Evolutionary conservation across 768 basidiomycete species (phyloP).

Genomic region (Hydnum rufescens): DNA sequence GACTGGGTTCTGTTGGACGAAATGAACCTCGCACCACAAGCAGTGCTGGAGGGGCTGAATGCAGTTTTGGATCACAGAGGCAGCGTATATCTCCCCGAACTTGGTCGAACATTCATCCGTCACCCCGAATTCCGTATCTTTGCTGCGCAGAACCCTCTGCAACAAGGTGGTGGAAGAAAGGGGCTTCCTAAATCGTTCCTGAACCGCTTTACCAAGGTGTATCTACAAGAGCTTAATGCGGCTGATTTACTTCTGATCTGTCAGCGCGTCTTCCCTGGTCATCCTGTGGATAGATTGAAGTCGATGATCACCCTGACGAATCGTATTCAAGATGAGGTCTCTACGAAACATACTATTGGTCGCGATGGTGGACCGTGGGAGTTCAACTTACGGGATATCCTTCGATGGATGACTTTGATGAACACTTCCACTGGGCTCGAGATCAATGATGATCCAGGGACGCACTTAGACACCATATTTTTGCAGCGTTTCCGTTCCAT

Average conservation of each 20-base stretch:
- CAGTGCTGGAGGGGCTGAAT: slow-evolving; percentile 91
- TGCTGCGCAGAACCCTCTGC: slow-evolving; percentile 90
- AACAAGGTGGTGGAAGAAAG: slow-evolving; percentile 93
- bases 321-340: slow-evolving; percentile 45
- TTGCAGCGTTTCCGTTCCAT: slow-evolving; percentile 64
- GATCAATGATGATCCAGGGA: slow-evolving; percentile 31
- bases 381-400: slow-evolving; percentile 88
- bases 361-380: slow-evolving; percentile 86
- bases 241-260: slow-evolving; percentile 66
- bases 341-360: slow-evolving; percentile 44
- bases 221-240: slow-evolving; percentile 64
- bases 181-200: slow-evolving; percentile 94
- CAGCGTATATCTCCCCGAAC: slow-evolving; percentile 83
- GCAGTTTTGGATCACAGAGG: slow-evolving; percentile 92
- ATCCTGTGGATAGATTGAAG: slow-evolving; percentile 32
- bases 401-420: slow-evolving; percentile 57
- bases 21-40: slow-evolving; percentile 96
- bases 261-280: slow-evolving; percentile 44
- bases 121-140: slow-evolving; percentile 95
- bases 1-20: slow-evolving; percentile 97
- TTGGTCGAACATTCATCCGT: slow-evolving; percentile 67
- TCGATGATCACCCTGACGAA: slow-evolving; percentile 73
- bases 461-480: slow-evolving; percentile 55
- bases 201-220: slow-evolving; percentile 97
- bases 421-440: slow-evolving; percentile 17